Evolutionary conservation across 148 eudicot species (phyloP), one percentile per base, ranked within the genome.

Genomic region (Agrostemma githago): DNA sequence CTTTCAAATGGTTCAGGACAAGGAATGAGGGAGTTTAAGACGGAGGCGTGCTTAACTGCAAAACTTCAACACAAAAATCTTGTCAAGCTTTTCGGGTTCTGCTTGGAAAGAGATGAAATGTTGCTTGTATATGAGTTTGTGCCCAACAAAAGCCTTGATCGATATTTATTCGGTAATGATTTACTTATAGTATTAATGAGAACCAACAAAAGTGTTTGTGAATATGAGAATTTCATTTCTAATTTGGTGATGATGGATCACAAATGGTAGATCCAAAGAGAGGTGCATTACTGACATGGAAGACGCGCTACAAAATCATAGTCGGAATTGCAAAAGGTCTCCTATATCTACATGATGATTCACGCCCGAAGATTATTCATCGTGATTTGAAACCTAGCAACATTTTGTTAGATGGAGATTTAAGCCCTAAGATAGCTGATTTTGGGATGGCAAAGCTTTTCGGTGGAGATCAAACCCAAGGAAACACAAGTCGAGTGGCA

Each of bases 361-460:
- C 82, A 5, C 79, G 80, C 10, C 74, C 67, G 17, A 85, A 78
- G 53, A 89, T 92, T 14, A 84, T 92, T n/a, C 98, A 92, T 78
- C 84, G 98, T 61, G 92, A 92, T 76, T 81, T 92, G 5, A 93
- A 93, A 79, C 75, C 88, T 43, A 86, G 93, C 79, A 93, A 93
- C 76, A 79, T 93, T 53, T 83, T 93, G 48, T 88, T 93, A 20
- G 98, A 86, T 56, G 85, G 84, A 44, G 84, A 87, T 59, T 74
- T 86, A 53, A 74, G 72, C 42, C 82, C 96, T 6, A 90, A 90
- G 82, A 89, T 93, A 77, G 88, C 93, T 8, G 98, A 93, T 81
- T 93, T 93, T 63, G 96, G 96, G 8, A 86, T 86, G 66, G 93
- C 88, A 56, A 84, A 95, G 71, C 76, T 79, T 37, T 90, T 90